phyloP scores from a whole-genome alignment of 768 basidiomycete species.

The Lactifluus piperatus region DNA sequence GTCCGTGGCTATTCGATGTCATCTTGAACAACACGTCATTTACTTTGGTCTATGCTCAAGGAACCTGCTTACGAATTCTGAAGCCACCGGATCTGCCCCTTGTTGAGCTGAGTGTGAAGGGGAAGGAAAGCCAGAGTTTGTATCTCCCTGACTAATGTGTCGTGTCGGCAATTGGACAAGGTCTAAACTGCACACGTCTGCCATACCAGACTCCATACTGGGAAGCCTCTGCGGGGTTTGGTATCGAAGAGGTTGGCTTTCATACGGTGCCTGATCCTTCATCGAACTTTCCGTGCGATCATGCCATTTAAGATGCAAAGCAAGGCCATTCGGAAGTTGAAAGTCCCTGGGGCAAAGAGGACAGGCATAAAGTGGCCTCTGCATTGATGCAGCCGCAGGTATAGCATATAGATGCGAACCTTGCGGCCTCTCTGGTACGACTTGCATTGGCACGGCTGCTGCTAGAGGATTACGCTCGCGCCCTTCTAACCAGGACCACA shows the following conservation, averaged over 20 bases:
- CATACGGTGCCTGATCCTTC: not conserved
- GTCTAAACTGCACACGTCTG: not conserved
- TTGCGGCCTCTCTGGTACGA: not conserved
- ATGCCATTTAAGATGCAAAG: slow-evolving; percentile 20
- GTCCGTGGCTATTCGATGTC: not conserved
- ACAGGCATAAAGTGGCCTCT: slow-evolving; percentile 10
- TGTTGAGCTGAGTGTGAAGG: not conserved
- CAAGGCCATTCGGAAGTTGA: slow-evolving; percentile 18
- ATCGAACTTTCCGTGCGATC: slow-evolving; percentile 4
- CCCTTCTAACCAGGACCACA: not conserved
- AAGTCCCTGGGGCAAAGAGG: slow-evolving; percentile 16
- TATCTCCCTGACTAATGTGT: not conserved
- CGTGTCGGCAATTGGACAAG: not conserved
- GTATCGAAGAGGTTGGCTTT: not conserved
- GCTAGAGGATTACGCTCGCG: not conserved
- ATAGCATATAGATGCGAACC: not conserved
- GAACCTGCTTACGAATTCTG: slow-evolving; percentile 1
- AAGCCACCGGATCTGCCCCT: not conserved
- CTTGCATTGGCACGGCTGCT: not conserved
- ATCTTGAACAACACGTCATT: not conserved
- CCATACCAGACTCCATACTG: not conserved
- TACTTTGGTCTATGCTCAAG: not conserved
- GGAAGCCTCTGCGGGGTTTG: not conserved
- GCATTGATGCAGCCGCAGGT: not conserved
- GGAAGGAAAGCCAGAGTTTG: not conserved